Evolutionary conservation across 805 yeast species (phyloP), one percentile per base, ranked within the genome.

Genomic region (Candida namnaoensis): DNA sequence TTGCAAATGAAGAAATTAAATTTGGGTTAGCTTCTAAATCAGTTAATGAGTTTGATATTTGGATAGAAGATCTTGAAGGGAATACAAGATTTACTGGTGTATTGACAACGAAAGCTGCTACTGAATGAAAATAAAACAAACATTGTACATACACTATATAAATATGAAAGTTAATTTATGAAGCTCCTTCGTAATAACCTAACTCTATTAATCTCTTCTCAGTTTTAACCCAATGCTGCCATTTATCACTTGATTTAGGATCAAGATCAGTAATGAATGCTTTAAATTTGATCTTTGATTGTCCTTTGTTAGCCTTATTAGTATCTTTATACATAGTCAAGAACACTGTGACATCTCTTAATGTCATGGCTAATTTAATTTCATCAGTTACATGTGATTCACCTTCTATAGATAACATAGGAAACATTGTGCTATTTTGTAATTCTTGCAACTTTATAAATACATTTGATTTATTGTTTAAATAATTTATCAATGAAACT

Each of bases 261-360:
- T 78, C 83, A 37, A 74, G 64, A 53, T 78, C 83, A 34, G 75
- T 70, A 12, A 78, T 58, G 7, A 44, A 49, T 5, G 48, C 52
- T 11, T 39, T 14, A 12, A 41, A 35, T 1, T 36, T 15, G 5
- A 35, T 48, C 2, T 37, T 37, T 4, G 24, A 19, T 19, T 19
- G 19, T 3, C 19, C 19, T 19, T 19, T 19, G 3, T 3, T 19
- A 19, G 19, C 19, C 19, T 3, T 34, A 3, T 41, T 39, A 5
- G 24, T 13, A 3, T 6, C 4, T 2, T 30, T 9, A 12, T 48
- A 34, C 49, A 66, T 52, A 27, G 40, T 44, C 7, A 66, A 36
- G 43, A 64, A 65, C 7, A 64, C 51, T 1, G 71, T 57, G 4
- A 65, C 58, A 41, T 66, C 72, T 47, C 69, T 47, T 14, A 67